These are phyloP conservation scores for Cucumis sativus DNA, from an alignment of 306 rosid species.

Conservation along the genomic window Cucumber_9930_V3 NC_026657.2:25360001-25360500, in stretches of 20 bases:
- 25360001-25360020: constrained; percentile 37
- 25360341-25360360: constrained; percentile 6
- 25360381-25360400: constrained; percentile 83
- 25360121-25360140: neutral
- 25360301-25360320: neutral
- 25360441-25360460: constrained; percentile 37
- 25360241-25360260: constrained; percentile 49
- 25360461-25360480: neutral
- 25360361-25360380: constrained; percentile 78
- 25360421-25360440: constrained; percentile 79
- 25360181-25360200: constrained; percentile 33
- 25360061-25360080: neutral
- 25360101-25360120: neutral
- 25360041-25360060: constrained; percentile 14
- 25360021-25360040: constrained; percentile 41
- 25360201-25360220: constrained; percentile 41
- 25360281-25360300: neutral
- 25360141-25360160: neutral
- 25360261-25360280: constrained; percentile 83
- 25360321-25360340: neutral
- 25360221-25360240: constrained; percentile 21
- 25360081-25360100: neutral
- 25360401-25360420: constrained; percentile 80
- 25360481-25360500: too few species aligned
- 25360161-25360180: neutral